A percentile compares a stretch with the other conserved stretches of the same genome.
phyloP scores from a whole-genome alignment of 768 basidiomycete genomes.

The Serendipita vermifera region DNA sequence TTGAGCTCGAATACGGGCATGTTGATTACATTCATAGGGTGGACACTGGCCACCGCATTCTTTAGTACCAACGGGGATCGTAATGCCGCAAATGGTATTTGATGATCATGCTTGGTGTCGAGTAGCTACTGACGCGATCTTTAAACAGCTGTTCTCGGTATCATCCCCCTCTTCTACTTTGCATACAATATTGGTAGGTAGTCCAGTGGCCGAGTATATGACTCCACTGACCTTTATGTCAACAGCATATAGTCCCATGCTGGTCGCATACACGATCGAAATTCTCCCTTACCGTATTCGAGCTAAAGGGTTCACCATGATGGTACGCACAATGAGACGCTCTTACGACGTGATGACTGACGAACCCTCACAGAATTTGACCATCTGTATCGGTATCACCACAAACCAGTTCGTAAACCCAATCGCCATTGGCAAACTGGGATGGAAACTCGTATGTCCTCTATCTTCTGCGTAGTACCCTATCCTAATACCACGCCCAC shows the following conservation, averaged over 20 bases:
- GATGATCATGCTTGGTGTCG: not conserved
- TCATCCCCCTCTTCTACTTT: conserved; percentile 46
- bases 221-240: conserved; percentile 20
- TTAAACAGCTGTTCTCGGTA: conserved; percentile 15
- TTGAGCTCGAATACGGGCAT: conserved; percentile 49
- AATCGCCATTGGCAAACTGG: conserved; percentile 41
- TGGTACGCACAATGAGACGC: conserved; percentile 40
- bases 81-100: conserved; percentile 23
- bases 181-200: conserved; percentile 39
- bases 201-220: conserved; percentile 2
- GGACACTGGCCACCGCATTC: conserved; percentile 39
- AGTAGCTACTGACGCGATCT: not conserved
- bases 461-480: conserved; percentile 11
- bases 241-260: conserved; percentile 64
- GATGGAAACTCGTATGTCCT: conserved; percentile 46
- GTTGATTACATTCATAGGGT: conserved; percentile 40
- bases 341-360: conserved; percentile 23
- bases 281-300: conserved; percentile 53
- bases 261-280: conserved; percentile 48
- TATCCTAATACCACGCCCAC: conserved; percentile 12
- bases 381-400: conserved; percentile 50
- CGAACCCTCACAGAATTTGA: conserved; percentile 37
- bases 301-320: conserved; percentile 46
- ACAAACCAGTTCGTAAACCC: conserved; percentile 62
- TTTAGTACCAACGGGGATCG: conserved; percentile 21